Conservation (phyloP, 116 monocot genomes). For the Iris pallida region DNA sequence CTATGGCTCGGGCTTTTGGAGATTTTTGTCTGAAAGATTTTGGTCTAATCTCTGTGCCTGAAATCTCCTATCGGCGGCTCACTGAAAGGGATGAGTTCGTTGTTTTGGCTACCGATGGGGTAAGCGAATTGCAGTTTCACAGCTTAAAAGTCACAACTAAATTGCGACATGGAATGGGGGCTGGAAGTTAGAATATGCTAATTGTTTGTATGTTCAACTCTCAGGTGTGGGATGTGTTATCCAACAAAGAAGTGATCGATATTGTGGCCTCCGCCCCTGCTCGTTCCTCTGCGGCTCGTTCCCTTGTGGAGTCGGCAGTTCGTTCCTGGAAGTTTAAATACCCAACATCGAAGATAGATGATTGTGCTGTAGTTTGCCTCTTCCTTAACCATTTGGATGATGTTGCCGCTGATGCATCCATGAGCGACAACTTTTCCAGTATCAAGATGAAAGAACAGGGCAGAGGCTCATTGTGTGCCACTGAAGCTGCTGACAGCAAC, state of each 20-base stretch:
- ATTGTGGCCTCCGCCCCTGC: conserved; percentile 11
- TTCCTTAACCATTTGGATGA: conserved; percentile 5
- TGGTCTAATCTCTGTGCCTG: conserved; percentile 27
- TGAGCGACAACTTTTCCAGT: background rate
- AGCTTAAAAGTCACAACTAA: no score
- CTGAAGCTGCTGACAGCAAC: background rate
- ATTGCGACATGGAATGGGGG: no score
- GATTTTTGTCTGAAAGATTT: conserved; percentile 31
- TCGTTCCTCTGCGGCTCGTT: conserved; percentile 17
- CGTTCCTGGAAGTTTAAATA: conserved; percentile 18
- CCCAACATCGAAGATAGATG: conserved; percentile 22
- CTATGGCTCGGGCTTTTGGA: conserved; percentile 30
- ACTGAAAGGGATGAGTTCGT: conserved; percentile 25
- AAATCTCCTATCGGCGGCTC: conserved; percentile 13
- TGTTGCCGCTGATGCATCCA: conserved; percentile 1
- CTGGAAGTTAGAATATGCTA: no score
- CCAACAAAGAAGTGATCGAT: conserved; percentile 19
- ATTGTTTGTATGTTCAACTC: no score
- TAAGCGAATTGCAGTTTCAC: background rate
- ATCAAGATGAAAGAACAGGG: conserved; percentile 2
- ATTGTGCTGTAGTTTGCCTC: conserved; percentile 23
- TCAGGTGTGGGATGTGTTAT: conserved; percentile 29
- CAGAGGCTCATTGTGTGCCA: background rate
- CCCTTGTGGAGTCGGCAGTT: conserved; percentile 19
- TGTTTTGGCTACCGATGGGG: conserved; percentile 32